These are phyloP conservation scores for Scytalidium sp. DNA, from an alignment of 2,329 filamentous ascomycete species.

Conservation along the genomic window DNA sequence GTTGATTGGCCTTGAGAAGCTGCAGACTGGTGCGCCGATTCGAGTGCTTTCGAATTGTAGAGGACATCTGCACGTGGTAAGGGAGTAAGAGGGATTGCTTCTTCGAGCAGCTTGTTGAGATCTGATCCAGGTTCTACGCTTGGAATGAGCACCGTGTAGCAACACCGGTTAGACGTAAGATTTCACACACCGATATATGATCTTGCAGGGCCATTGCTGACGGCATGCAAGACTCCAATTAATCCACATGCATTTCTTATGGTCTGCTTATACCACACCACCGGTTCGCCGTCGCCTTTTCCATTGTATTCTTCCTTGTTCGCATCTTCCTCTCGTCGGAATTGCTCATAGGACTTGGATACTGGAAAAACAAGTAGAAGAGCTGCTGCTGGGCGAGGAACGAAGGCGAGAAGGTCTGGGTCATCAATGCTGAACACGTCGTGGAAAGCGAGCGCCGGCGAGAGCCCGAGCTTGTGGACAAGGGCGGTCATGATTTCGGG, in stretches of 20 bases:
- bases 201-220: constrained; percentile 73
- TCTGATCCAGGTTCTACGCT: constrained; percentile 28
- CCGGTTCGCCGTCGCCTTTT: constrained; percentile 66
- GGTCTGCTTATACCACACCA: constrained; percentile 94
- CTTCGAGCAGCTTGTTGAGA: constrained; percentile 62
- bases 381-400: constrained; percentile 84
- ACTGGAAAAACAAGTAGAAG: constrained; percentile 93
- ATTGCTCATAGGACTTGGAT: constrained; percentile 74
- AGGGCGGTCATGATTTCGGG: constrained; percentile 86
- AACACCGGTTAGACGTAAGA: not conserved
- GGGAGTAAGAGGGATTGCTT: constrained; percentile 69
- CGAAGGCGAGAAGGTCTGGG: constrained; percentile 78
- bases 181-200: constrained; percentile 84
- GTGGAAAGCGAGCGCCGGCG: constrained; percentile 72
- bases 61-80: constrained; percentile 68
- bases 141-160: constrained; percentile 64
- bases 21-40: constrained; percentile 76
- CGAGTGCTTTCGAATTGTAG: constrained; percentile 74
- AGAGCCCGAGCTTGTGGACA: constrained; percentile 80
- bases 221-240: constrained; percentile 83
- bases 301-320: constrained; percentile 61
- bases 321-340: constrained; percentile 72
- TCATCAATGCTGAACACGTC: constrained; percentile 94
- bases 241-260: constrained; percentile 93
- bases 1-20: constrained; percentile 73